These are phyloP conservation scores for Primulina tabacum DNA, from an alignment of 257 asterid species.

Conservation along the genomic window DNA sequence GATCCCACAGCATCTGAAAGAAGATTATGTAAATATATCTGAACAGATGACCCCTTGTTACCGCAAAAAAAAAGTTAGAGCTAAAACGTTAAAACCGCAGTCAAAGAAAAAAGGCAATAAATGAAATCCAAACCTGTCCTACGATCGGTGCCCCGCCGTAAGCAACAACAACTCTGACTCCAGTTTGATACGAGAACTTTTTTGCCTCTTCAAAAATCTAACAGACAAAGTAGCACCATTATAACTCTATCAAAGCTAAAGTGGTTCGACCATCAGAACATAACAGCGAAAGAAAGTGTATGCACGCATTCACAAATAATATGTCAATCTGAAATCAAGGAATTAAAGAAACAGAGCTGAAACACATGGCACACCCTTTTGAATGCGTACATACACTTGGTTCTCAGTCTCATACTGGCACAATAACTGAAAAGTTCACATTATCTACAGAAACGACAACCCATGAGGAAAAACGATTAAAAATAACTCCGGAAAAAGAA, in stretches of 20 bases:
- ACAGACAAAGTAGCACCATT: neutral
- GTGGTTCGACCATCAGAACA: neutral
- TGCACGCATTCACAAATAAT: no score
- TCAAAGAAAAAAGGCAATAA: neutral
- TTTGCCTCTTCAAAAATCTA: constrained; percentile 68
- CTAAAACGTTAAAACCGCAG: no score
- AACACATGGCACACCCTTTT: neutral
- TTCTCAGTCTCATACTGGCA: neutral
- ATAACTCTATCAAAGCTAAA: neutral
- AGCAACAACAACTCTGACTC: constrained; percentile 59
- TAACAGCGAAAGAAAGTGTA: neutral
- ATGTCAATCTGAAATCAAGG: no score
- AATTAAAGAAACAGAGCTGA: neutral
- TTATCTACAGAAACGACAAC: neutral
- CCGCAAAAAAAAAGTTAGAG: no score
- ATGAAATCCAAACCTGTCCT: constrained; percentile 43
- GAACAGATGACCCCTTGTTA: no score
- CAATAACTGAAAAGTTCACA: neutral
- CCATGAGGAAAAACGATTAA: neutral
- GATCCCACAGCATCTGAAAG: neutral
- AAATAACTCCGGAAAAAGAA: neutral
- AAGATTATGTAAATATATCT: no score
- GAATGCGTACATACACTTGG: neutral
- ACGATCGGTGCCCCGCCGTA: constrained; percentile 69
- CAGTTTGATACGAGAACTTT: constrained; percentile 63